Conservation (phyloP, 345 rosid species). For the rapeseed (Brassica napus) region DNA sequence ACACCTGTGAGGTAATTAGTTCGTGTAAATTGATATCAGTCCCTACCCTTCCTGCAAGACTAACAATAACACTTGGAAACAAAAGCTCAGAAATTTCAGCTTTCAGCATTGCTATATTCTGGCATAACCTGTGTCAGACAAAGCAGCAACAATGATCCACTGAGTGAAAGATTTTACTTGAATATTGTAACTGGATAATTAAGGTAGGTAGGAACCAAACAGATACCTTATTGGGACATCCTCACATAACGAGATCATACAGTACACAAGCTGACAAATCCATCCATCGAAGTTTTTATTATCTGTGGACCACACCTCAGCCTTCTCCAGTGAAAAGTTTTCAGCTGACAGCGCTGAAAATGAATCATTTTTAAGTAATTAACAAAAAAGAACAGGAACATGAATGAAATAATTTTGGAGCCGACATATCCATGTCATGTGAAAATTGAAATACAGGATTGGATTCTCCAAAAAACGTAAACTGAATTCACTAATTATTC, state of each 20-base stretch:
- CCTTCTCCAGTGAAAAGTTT: conserved; percentile 58
- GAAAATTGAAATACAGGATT: background rate
- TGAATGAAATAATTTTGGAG: conserved; percentile 2
- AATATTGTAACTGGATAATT: background rate
- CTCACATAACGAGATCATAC: conserved; percentile 65
- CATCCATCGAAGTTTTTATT: conserved; percentile 76
- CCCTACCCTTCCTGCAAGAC: conserved; percentile 67
- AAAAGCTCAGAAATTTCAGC: conserved; percentile 91
- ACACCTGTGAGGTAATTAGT: conserved; percentile 71
- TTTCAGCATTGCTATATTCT: conserved; percentile 74
- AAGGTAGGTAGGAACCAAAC: conserved; percentile 23
- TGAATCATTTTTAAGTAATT: conserved; percentile 27
- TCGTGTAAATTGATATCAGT: conserved; percentile 51
- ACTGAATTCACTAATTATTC: conserved; percentile 8
- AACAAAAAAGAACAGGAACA: conserved; percentile 9
- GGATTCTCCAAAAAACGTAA: background rate
- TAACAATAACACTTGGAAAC: conserved; percentile 69
- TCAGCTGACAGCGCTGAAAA: conserved; percentile 52
- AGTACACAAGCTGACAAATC: conserved; percentile 89
- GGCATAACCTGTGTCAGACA: conserved; percentile 71
- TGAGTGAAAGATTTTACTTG: background rate
- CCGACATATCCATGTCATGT: conserved; percentile 4
- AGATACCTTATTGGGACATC: conserved; percentile 75
- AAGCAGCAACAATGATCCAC: conserved; percentile 27
- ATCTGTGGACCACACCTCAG: conserved; percentile 70